phyloP scores from a whole-genome alignment of 352 stramenopile species.

The Phytopythium cucurbitacearum region DNA sequence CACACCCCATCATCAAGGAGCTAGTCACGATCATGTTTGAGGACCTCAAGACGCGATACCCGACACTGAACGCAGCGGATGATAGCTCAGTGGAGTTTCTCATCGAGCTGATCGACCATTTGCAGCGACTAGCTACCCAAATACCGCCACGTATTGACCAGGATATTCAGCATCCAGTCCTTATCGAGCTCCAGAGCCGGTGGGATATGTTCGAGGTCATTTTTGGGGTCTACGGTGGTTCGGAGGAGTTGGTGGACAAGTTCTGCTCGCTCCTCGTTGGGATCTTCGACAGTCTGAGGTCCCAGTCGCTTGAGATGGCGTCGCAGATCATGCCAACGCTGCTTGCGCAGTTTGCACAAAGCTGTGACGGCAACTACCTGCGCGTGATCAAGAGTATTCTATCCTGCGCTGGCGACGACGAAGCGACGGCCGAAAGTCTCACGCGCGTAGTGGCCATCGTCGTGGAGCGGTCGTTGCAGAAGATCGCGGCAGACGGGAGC shows the following conservation, averaged over 20 bases:
- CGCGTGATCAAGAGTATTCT: constrained; percentile 72
- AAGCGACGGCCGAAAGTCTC: constrained; percentile 47
- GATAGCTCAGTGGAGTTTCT: constrained; percentile 51
- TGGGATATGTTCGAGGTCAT: constrained; percentile 55
- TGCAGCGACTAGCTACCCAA: constrained; percentile 47
- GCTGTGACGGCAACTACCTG: constrained; percentile 55
- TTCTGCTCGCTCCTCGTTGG: constrained; percentile 53
- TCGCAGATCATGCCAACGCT: constrained; percentile 57
- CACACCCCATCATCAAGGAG: constrained; percentile 53
- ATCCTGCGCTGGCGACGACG: constrained; percentile 52
- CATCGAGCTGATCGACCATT: constrained; percentile 52
- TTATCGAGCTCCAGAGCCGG: constrained; percentile 49
- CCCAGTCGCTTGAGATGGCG: constrained; percentile 55
- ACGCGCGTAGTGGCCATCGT: constrained; percentile 67
- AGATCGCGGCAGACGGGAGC: constrained; percentile 39
- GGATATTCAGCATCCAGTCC: constrained; percentile 49
- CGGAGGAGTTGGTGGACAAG: constrained; percentile 52
- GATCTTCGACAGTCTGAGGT: constrained; percentile 59
- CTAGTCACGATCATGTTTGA: constrained; percentile 62
- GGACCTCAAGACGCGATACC: constrained; percentile 44
- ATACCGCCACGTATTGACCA: constrained; percentile 64
- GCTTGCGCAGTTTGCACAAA: constrained; percentile 58
- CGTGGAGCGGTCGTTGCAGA: constrained; percentile 43
- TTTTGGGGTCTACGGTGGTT: constrained; percentile 38
- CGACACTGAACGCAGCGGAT: constrained; percentile 36